phyloP scores from a whole-genome alignment of 139 green algal genomes.

The Picochlorum sp. region DNA sequence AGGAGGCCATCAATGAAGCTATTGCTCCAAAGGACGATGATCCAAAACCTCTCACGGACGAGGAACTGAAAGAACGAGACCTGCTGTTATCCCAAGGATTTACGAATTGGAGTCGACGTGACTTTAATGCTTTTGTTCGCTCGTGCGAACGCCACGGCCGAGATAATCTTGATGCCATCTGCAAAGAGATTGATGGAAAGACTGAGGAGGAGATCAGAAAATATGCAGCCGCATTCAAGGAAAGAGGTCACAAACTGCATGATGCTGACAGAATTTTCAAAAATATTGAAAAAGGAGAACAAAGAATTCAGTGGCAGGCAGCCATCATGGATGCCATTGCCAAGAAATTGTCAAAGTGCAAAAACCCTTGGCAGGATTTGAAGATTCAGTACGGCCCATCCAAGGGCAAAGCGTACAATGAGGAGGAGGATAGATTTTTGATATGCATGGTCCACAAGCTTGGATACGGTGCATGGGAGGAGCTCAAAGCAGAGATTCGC shows the following conservation, averaged over 20 bases:
- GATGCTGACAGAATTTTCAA: slow-evolving; percentile 83
- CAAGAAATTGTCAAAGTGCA: slow-evolving; percentile 87
- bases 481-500: slow-evolving; percentile 93
- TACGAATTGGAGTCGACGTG: slow-evolving; percentile 75
- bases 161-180: slow-evolving; percentile 61
- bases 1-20: slow-evolving; percentile 51
- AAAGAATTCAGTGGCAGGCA: slow-evolving; percentile 68
- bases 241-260: slow-evolving; percentile 51
- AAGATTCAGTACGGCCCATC: slow-evolving; percentile 86
- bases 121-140: slow-evolving; percentile 91
- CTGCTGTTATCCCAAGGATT: slow-evolving; percentile 72
- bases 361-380: slow-evolving; percentile 85
- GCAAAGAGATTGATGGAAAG: slow-evolving; percentile 88
- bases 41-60: slow-evolving; percentile 75
- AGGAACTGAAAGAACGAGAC: slow-evolving; percentile 58
- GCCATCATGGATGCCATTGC: slow-evolving; percentile 83
- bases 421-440: slow-evolving; percentile 99
- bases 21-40: slow-evolving; percentile 51
- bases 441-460: slow-evolving; percentile 94
- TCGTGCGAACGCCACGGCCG: slow-evolving; percentile 87
- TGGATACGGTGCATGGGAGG: slow-evolving; percentile 95
- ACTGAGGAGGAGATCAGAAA: slow-evolving; percentile 68
- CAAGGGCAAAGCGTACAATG: slow-evolving; percentile 97
- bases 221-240: slow-evolving; percentile 66
- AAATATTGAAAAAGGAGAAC: slow-evolving; percentile 91